Conservation (phyloP, 306 rosid genomes). For the Prunus mongolica region DNA sequence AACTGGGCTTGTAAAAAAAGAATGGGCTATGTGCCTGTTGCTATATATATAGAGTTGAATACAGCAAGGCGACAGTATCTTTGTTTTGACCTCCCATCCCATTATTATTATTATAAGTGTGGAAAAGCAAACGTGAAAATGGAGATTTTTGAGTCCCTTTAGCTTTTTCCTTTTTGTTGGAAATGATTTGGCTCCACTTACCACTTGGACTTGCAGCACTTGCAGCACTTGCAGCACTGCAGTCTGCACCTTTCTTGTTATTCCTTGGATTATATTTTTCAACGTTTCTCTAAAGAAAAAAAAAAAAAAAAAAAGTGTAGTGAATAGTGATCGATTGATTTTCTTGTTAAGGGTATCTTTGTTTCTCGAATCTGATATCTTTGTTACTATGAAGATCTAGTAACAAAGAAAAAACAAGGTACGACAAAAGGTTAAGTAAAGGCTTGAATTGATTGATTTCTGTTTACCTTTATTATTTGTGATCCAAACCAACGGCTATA, state of each 20-base stretch:
- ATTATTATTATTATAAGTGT: too few relatives aligned
- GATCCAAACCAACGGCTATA: conserved; percentile 21
- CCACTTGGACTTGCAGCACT: not conserved
- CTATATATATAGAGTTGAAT: too few relatives aligned
- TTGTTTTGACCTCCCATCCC: too few relatives aligned
- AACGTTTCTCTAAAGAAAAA: not conserved
- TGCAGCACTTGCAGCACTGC: too few relatives aligned
- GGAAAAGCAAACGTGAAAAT: too few relatives aligned
- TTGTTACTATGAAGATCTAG: conserved; percentile 26
- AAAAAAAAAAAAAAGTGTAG: conserved; percentile 1
- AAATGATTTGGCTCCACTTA: not conserved
- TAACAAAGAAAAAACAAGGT: conserved; percentile 11
- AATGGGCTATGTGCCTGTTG: not conserved
- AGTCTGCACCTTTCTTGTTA: not conserved
- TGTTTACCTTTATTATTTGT: conserved; percentile 2
- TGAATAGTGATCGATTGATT: conserved; percentile 12
- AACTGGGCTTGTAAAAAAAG: not conserved
- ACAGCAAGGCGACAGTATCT: too few relatives aligned
- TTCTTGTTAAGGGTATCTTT: conserved; percentile 52
- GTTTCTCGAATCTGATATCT: conserved; percentile 47
- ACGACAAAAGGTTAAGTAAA: conserved; percentile 10
- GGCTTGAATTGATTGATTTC: conserved; percentile 16
- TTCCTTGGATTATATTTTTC: not conserved
- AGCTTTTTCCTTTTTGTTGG: not conserved
- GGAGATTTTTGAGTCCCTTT: too few relatives aligned